These are phyloP conservation scores for Trichophyton equinum DNA, from an alignment of 2,329 filamentous ascomycete genomes.

Conservation along the genomic window DNA sequence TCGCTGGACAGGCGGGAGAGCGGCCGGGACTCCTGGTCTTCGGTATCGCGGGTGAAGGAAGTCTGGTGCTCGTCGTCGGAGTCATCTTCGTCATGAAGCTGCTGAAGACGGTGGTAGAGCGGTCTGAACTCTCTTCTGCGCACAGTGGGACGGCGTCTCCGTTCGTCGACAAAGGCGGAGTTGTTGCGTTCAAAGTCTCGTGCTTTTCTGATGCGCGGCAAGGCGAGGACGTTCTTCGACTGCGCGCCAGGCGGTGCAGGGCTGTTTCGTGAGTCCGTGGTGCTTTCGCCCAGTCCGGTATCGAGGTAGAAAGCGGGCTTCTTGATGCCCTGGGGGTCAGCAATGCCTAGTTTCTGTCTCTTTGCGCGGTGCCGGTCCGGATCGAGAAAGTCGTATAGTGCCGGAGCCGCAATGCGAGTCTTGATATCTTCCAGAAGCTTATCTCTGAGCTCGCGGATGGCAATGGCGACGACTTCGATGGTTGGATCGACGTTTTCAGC, in stretches of 20 bases:
- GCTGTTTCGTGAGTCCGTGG: slow-evolving; percentile 34
- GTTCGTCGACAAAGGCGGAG: slow-evolving; percentile 56
- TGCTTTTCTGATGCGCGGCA: slow-evolving; percentile 64
- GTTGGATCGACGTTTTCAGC: slow-evolving; percentile 88
- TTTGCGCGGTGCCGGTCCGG: slow-evolving; percentile 69
- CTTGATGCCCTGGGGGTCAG: slow-evolving; percentile 52
- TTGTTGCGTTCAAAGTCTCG: slow-evolving; percentile 46
- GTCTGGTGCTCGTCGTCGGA: slow-evolving; percentile 71
- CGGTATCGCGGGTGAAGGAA: slow-evolving; percentile 60
- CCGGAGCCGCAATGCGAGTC: slow-evolving; percentile 69
- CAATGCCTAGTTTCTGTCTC: slow-evolving; percentile 64
- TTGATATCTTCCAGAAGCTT: slow-evolving; percentile 84
- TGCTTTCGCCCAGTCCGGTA: slow-evolving; percentile 47
- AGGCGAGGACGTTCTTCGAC: slow-evolving; percentile 46
- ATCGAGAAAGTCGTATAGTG: slow-evolving; percentile 68
- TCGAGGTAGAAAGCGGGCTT: slow-evolving; percentile 45
- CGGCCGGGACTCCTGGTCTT: slow-evolving; percentile 71
- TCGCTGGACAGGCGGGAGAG: slow-evolving; percentile 54
- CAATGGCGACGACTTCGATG: slow-evolving; percentile 62
- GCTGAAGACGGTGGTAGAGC: slow-evolving; percentile 65
- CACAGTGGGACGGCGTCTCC: slow-evolving; percentile 40
- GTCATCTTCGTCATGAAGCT: slow-evolving; percentile 65
- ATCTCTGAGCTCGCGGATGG: slow-evolving; percentile 69
- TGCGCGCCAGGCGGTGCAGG: slow-evolving; percentile 28
- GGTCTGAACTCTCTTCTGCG: slow-evolving; percentile 57